Conservation (phyloP, 768 basidiomycete genomes). For the Strobilomyces confusus region DNA sequence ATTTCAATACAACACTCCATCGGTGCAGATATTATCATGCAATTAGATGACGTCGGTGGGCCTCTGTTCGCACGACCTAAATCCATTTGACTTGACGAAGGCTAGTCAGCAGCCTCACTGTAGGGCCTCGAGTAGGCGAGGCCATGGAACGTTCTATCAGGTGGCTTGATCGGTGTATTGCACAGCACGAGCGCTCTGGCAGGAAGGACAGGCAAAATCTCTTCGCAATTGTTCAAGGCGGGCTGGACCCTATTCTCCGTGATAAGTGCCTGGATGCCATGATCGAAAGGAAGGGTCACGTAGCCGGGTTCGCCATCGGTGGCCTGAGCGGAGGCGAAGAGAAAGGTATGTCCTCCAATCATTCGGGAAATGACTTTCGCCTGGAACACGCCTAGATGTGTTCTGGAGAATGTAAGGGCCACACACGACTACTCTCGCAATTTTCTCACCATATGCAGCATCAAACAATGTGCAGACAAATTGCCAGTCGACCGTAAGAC, state of each 20-base stretch:
- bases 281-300: slow-evolving; percentile 66
- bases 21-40: slow-evolving; percentile 94
- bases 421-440: neutral
- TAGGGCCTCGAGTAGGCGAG: slow-evolving; percentile 78
- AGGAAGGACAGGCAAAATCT: slow-evolving; percentile 69
- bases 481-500: slow-evolving; percentile 74
- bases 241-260: slow-evolving; percentile 66
- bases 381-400: slow-evolving; percentile 44
- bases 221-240: slow-evolving; percentile 91
- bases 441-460: slow-evolving; percentile 40
- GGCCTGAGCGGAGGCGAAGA: slow-evolving; percentile 90
- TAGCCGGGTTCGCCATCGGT: slow-evolving; percentile 90
- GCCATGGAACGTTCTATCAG: slow-evolving; percentile 86
- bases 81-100: neutral
- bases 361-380: slow-evolving; percentile 4
- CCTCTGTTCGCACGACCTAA: slow-evolving; percentile 4
- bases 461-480: slow-evolving; percentile 76
- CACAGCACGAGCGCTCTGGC: slow-evolving; percentile 65
- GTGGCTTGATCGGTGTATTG: slow-evolving; percentile 89
- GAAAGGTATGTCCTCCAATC: slow-evolving; percentile 53
- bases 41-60: slow-evolving; percentile 86
- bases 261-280: slow-evolving; percentile 79
- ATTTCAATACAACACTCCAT: slow-evolving; percentile 89
- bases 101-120: slow-evolving; percentile 74
- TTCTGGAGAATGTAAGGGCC: slow-evolving; percentile 78